Percentiles rank a stretch among this genome's conserved stretches.
Conservation (phyloP, 2,329 filamentous ascomycete species). For the Graphilbum ipis-grandicollis region DNA sequence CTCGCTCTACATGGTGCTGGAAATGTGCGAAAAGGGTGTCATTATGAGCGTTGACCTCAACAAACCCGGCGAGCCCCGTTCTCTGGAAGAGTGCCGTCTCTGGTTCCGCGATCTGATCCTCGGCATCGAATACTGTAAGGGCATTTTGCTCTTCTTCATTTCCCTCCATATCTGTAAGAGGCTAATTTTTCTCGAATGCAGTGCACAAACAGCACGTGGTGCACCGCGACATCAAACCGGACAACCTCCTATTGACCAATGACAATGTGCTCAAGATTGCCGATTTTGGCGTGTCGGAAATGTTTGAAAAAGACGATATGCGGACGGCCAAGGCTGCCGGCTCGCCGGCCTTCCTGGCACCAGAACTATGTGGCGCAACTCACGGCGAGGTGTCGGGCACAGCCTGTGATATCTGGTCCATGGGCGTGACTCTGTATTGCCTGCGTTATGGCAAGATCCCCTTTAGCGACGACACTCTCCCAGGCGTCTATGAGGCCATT, state of each 20-base stretch:
- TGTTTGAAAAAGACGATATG: conserved; percentile 87
- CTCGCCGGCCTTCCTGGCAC: conserved; percentile 85
- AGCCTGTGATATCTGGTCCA: conserved; percentile 94
- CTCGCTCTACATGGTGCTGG: conserved; percentile 94
- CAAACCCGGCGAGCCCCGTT: conserved; percentile 66
- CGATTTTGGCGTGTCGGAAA: conserved; percentile 97
- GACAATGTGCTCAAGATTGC: conserved; percentile 94
- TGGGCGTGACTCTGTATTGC: conserved; percentile 91
- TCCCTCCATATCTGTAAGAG: too few species aligned
- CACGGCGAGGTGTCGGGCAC: conserved; percentile 79
- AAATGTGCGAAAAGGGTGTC: conserved; percentile 97
- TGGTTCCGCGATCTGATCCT: conserved; percentile 94
- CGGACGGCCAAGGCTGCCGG: conserved; percentile 83
- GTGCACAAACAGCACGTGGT: conserved; percentile 90
- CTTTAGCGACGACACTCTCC: conserved; percentile 60
- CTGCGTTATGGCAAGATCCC: conserved; percentile 77
- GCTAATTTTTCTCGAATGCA: too few species aligned
- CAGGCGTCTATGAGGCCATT: conserved; percentile 85
- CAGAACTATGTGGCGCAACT: conserved; percentile 73
- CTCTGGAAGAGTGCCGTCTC: conserved; percentile 62
- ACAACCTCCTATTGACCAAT: conserved; percentile 78
- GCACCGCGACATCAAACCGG: conserved; percentile 93
- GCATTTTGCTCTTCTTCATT: background rate
- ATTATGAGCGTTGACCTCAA: conserved; percentile 92
- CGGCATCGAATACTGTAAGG: conserved; percentile 79